A percentile compares a stretch with the other conserved stretches of the same genome.
Conservation (phyloP, 306 rosid species). For the Vicia faba region DNA sequence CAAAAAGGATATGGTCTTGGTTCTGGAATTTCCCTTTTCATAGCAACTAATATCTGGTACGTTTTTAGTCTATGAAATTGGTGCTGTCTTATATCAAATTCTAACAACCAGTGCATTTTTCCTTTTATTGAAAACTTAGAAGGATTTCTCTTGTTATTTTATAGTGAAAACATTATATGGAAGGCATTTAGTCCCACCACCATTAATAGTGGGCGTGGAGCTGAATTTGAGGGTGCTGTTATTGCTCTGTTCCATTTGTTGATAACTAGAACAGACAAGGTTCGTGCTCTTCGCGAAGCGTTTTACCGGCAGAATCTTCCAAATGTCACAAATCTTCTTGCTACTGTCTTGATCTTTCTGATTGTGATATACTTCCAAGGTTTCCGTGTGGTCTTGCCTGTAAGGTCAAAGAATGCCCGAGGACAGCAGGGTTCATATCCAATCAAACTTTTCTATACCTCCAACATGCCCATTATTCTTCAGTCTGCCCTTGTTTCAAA, state of each 20-base stretch:
- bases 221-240: conserved; percentile 96
- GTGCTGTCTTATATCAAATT: background rate
- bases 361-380: conserved; percentile 96
- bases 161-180: conserved; percentile 92
- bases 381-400: conserved; percentile 93
- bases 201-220: conserved; percentile 93
- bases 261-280: conserved; percentile 85
- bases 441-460: conserved; percentile 90
- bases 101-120: no score
- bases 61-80: conserved; percentile 7
- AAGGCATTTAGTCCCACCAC: conserved; percentile 97
- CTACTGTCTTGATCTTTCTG: conserved; percentile 80
- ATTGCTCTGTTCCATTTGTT: conserved; percentile 87
- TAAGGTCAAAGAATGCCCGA: conserved; percentile 93
- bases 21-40: conserved; percentile 96
- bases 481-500: conserved; percentile 93
- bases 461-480: conserved; percentile 97
- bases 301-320: conserved; percentile 96
- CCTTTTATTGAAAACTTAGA: conserved; percentile 12
- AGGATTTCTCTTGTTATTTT: conserved; percentile 26
- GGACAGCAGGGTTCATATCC: conserved; percentile 98
- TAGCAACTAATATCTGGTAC: conserved; percentile 95
- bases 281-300: conserved; percentile 88
- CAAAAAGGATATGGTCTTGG: conserved; percentile 99
- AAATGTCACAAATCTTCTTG: conserved; percentile 87